Base-by-base conservation (phyloP, 1,284 basidiomycete species). In the Ceratobasidium sp. region DNA sequence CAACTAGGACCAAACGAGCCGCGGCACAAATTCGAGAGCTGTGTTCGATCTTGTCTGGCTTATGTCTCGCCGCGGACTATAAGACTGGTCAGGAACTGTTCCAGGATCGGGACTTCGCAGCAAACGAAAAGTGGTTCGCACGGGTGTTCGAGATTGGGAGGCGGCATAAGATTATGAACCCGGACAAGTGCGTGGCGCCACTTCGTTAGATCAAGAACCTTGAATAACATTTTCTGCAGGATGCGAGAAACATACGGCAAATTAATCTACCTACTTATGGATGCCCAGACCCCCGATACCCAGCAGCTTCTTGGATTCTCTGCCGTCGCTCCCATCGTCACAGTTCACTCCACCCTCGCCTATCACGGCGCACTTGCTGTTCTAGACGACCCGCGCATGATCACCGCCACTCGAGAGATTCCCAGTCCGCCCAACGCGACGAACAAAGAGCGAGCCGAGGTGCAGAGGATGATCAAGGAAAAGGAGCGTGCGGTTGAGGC, bases 241-340 rank as follows among this genome's bases (percentile, higher is more conserved):
- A 94, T 95, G 93, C 88, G 94, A n/a, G 91, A 92, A 23, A 94
- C 93, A 2, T 95, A 95, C 80, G 93, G 94, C 23, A 95, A 95
- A 82, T 85, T 95, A 73, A 91, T 95, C 50, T 95, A 95, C 83
- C 85, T 94, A 15, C 42, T 81, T 12, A 80, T 94, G 93, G 93
- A 95, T 83, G 93, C 93, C n/a, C 93, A 94, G 87, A 88, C 89
- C 20, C 87, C 89, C 0, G 93, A 94, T 81, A 92, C 95, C 62
- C 90, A 90, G 82, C 92, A 94, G 59, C 87, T 94, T 78, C 87
- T 95, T 54, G 89, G 86, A 80, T 95, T 95, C 84, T 90, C 90
- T 0, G 93, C 92, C 81, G 91, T 95, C 3, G 86, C 87, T 78
- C 89, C 93, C 7, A 93, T 95, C 84, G 90, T 89, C 81, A 92